Evolutionary conservation across 1,139 yeast species (phyloP), one percentile per base, ranked within the genome.

Genomic region (Diutina pseudorugosa): DNA sequence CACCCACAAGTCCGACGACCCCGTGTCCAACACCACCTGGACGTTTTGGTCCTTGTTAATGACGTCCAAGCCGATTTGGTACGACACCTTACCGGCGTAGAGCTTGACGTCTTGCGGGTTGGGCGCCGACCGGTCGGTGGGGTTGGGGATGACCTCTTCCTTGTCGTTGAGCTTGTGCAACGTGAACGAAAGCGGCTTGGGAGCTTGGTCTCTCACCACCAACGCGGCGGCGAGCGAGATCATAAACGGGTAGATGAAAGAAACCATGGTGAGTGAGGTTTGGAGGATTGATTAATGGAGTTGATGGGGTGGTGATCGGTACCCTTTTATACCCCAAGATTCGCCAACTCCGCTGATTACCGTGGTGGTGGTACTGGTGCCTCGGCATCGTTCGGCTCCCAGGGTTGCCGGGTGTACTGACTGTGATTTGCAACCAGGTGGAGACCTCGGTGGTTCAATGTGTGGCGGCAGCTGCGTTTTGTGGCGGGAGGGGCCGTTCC

Each of bases 1-100:
- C 6, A 55, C 53, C 58, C 58, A 56, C 12, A 56, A 51, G 45
- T 56, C 57, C 7, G 56, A 51, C n/a, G 58, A 56, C 3, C 58
- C 58, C 18, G 58, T 56, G 53, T 56, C 58, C 21, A 40, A 40
- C 18, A 40, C 42, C 18, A 56, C 54, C n/a, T 21, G 19, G 11
- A 51, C 45, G n/a, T 50, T 41, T 36, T 57, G 57, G 36, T 41
- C 30, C 45, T 55, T 51, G 16, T 55, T 50, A 19, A 25, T 25
- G n/a, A 43, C 12, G 12, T 33, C 47, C 11, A 43, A 21, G 16
- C 7, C 21, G 30, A 43, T 43, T 14, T 20, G 11, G 25, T 43
- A 43, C 47, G 30, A 21, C 5, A 4, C n/a, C 7, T 19, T 19
- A n/a, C 18, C 16, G n/a, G 25, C 45, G 21, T 19, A 42, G n/a